Conservation (phyloP, 2,329 filamentous ascomycete genomes). For the Colletotrichum simmondsii region DNA sequence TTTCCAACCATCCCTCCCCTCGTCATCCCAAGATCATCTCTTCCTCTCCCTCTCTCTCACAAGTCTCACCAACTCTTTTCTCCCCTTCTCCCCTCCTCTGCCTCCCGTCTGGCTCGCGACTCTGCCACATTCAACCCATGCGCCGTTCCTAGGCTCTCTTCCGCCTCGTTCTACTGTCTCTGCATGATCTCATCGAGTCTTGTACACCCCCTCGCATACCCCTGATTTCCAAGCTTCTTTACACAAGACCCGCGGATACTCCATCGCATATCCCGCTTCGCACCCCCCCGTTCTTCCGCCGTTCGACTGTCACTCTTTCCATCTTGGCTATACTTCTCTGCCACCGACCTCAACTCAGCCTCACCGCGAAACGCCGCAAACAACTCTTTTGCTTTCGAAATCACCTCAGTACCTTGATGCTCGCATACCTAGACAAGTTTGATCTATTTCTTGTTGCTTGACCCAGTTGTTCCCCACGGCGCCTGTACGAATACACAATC, state of each 20-base stretch:
- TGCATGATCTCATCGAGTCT: slow-evolving; percentile 16
- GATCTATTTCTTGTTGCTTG: slow-evolving; percentile 4
- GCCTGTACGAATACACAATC: not conserved
- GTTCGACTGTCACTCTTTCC: slow-evolving; percentile 20
- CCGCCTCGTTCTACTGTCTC: slow-evolving; percentile 14
- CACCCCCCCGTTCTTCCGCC: slow-evolving; percentile 7
- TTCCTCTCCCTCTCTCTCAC: slow-evolving; percentile 17
- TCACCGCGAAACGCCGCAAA: slow-evolving; percentile 8
- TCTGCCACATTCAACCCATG: slow-evolving; percentile 29
- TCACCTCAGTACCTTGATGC: not conserved
- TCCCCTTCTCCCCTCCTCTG: slow-evolving; percentile 22
- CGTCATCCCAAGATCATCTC: slow-evolving; percentile 27
- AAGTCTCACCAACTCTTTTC: slow-evolving; percentile 46
- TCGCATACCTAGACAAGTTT: not conserved
- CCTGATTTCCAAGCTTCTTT: slow-evolving; percentile 3
- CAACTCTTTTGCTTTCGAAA: not conserved
- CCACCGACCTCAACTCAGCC: slow-evolving; percentile 14
- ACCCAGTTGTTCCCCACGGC: slow-evolving; percentile 2
- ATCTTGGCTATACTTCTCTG: slow-evolving; percentile 7
- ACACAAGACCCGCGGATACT: slow-evolving; percentile 15
- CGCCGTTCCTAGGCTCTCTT: slow-evolving; percentile 19
- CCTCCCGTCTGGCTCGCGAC: slow-evolving; percentile 1
- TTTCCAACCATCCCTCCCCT: slow-evolving; percentile 14
- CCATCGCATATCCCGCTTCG: slow-evolving; percentile 26
- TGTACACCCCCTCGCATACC: not conserved